Evolutionary conservation across 768 basidiomycete genomes (phyloP).

Genomic region (Lactarius hatsudake): DNA sequence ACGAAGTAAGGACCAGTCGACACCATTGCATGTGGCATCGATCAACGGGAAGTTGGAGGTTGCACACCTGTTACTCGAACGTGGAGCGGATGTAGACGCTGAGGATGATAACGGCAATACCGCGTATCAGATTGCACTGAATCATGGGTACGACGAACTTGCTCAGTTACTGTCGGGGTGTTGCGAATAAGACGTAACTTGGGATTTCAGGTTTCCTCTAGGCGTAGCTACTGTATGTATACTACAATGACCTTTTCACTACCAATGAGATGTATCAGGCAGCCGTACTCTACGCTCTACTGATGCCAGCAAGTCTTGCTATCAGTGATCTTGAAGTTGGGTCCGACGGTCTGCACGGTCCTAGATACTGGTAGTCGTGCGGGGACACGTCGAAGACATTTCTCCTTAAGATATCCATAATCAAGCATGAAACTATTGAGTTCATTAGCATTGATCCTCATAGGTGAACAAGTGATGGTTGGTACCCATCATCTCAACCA

Average conservation of each 20-base stretch:
- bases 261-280: background rate
- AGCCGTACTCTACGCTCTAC: background rate
- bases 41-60: background rate
- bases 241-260: background rate
- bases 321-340: slow-evolving; percentile 17
- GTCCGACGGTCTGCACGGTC: slow-evolving; percentile 21
- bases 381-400: slow-evolving; percentile 22
- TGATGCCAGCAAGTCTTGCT: slow-evolving; percentile 16
- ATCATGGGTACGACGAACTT: background rate
- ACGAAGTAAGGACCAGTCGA: background rate
- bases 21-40: background rate
- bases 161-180: background rate
- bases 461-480: background rate
- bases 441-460: background rate
- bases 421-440: slow-evolving; percentile 20
- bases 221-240: background rate
- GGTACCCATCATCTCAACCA: slow-evolving; percentile 26
- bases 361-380: slow-evolving; percentile 22
- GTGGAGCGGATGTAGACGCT: background rate
- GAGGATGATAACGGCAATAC: background rate
- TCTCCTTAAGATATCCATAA: slow-evolving; percentile 26
- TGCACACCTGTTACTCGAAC: background rate
- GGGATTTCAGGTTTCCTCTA: background rate
- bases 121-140: background rate
- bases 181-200: background rate